A percentile compares a stretch with the other conserved stretches of the same genome.
phyloP scores from a whole-genome alignment of 2,329 filamentous ascomycete genomes.

The Helminthosporium solani region DNA sequence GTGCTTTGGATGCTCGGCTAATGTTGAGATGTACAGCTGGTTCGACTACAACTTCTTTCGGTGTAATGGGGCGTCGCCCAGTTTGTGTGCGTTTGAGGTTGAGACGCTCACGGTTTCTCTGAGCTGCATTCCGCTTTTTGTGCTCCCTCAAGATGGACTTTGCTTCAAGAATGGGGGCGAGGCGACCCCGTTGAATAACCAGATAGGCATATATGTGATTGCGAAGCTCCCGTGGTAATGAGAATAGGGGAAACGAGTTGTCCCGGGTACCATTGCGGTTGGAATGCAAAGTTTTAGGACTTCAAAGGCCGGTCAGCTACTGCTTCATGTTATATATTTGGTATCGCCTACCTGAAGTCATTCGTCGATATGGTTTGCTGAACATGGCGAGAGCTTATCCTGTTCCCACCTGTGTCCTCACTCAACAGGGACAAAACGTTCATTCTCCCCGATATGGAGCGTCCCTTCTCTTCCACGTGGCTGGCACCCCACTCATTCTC shows the following conservation, averaged over 20 bases:
- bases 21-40: constrained; percentile 25
- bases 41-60: constrained; percentile 13
- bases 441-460: no score
- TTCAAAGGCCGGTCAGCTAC: background rate
- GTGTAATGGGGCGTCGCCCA: constrained; percentile 21
- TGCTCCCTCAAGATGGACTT: constrained; percentile 23
- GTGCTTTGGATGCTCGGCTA: constrained; percentile 20
- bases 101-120: constrained; percentile 22
- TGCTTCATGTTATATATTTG: background rate
- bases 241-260: constrained; percentile 28
- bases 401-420: background rate
- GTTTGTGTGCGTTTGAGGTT: constrained; percentile 24
- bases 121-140: constrained; percentile 25
- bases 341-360: background rate
- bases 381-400: background rate
- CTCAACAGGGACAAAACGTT: background rate
- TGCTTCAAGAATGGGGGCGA: constrained; percentile 23
- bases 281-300: constrained; percentile 1
- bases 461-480: background rate
- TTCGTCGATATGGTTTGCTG: background rate
- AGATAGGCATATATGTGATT: constrained; percentile 33
- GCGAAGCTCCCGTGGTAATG: constrained; percentile 29
- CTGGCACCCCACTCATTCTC: background rate
- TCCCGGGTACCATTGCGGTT: background rate
- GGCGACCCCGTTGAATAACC: constrained; percentile 18